phyloP scores from a whole-genome alignment of 192 early-diverging fungal species.

The Fimicolochytrium jonesii region DNA sequence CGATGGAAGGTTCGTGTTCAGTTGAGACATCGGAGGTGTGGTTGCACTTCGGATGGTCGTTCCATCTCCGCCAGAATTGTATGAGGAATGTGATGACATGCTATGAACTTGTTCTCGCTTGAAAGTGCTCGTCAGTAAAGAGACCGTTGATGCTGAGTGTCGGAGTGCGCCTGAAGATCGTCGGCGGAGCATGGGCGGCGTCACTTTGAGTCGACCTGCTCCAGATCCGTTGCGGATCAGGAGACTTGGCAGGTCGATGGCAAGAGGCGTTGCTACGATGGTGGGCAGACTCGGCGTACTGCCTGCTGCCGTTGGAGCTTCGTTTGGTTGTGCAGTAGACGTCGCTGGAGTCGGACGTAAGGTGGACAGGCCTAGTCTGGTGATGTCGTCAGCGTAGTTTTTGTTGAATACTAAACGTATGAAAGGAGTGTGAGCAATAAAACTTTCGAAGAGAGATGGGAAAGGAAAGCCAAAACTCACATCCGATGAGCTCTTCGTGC shows the following conservation, averaged over 20 bases:
- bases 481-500: constrained; percentile 45
- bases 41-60: background rate
- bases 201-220: background rate
- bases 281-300: background rate
- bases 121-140: background rate
- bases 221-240: background rate
- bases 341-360: background rate
- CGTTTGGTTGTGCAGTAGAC: background rate
- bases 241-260: background rate
- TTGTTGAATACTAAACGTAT: constrained; percentile 52
- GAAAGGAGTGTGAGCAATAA: background rate
- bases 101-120: background rate
- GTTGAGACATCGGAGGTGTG: background rate
- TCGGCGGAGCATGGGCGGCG: background rate
- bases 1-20: background rate
- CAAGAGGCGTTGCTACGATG: background rate
- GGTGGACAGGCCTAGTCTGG: constrained; percentile 13
- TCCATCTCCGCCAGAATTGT: background rate
- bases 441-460: background rate
- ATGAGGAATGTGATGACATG: no score
- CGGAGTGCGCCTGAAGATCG: background rate
- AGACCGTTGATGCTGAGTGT: constrained; percentile 3
- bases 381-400: constrained; percentile 65
- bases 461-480: constrained; percentile 16
- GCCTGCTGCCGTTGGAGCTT: background rate